Evolutionary conservation across 78 protist genomes (phyloP).

Genomic region (Paulinella micropora): DNA sequence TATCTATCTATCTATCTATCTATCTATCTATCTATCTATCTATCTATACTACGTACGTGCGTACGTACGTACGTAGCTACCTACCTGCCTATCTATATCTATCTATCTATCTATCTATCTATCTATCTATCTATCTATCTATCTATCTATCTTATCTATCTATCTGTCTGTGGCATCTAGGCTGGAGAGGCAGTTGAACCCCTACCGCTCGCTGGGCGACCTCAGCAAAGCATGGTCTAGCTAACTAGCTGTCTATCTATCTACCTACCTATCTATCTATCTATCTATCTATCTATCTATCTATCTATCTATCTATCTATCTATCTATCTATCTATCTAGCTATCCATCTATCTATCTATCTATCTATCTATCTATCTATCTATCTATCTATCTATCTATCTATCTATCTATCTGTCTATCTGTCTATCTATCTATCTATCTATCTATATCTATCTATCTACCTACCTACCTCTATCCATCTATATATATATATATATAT

Average conservation of each 20-base stretch:
- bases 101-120: background rate
- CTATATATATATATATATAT: background rate
- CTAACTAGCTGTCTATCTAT: background rate
- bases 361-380: background rate
- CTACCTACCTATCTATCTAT: background rate
- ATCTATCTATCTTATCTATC: background rate
- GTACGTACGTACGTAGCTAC: background rate
- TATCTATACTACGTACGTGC: background rate
- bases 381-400: background rate
- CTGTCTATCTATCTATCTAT: background rate
- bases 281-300: background rate
- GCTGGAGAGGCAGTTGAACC: constrained; percentile 28
- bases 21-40: no score
- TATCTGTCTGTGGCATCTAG: background rate
- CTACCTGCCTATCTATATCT: background rate
- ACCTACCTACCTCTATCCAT: background rate
- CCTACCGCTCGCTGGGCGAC: constrained; percentile 51
- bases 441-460: background rate
- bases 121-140: background rate
- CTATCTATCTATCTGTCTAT: background rate
- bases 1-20: no score
- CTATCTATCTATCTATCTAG: background rate
- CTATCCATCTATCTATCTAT: background rate
- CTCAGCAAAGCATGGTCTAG: constrained; percentile 38
- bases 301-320: background rate